Conservation (phyloP, 345 rosid genomes). For the Syzygium jambos region DNA sequence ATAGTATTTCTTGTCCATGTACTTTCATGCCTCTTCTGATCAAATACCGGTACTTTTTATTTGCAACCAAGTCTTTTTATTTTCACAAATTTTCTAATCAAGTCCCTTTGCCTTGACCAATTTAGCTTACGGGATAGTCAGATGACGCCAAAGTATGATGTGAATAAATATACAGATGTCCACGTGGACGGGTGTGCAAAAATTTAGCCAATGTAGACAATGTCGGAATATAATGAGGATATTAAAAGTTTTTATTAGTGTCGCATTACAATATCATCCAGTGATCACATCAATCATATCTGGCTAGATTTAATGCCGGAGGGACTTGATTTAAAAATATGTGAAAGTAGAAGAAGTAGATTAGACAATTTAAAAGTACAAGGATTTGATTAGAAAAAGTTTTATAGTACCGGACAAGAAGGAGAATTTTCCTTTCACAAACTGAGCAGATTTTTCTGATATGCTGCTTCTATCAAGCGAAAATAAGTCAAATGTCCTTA, state of each 20-base stretch:
- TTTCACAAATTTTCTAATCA: not conserved
- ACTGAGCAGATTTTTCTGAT: not conserved
- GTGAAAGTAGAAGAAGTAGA: not conserved
- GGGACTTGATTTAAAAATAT: not conserved
- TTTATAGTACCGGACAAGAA: not conserved
- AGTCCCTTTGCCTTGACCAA: not conserved
- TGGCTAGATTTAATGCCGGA: not conserved
- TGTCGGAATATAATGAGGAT: not conserved
- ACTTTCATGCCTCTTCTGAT: not conserved
- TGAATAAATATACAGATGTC: not conserved
- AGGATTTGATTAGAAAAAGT: not conserved
- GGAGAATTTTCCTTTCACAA: not conserved
- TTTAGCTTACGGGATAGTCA: rapidly evolving
- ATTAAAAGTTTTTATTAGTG: not conserved
- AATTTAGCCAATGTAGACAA: not conserved
- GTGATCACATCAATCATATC: not conserved
- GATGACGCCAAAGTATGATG: not conserved
- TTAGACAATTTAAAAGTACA: not conserved
- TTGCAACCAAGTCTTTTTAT: not conserved
- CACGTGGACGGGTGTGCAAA: not conserved
- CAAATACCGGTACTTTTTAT: not conserved
- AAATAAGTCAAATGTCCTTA: not conserved
- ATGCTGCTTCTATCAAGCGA: not conserved
- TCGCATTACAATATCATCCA: not conserved
- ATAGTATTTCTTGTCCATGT: not conserved